These are phyloP conservation scores for Aspergillus phoenicis DNA, from an alignment of 2,329 filamentous ascomycete genomes.

Conservation along the genomic window DNA sequence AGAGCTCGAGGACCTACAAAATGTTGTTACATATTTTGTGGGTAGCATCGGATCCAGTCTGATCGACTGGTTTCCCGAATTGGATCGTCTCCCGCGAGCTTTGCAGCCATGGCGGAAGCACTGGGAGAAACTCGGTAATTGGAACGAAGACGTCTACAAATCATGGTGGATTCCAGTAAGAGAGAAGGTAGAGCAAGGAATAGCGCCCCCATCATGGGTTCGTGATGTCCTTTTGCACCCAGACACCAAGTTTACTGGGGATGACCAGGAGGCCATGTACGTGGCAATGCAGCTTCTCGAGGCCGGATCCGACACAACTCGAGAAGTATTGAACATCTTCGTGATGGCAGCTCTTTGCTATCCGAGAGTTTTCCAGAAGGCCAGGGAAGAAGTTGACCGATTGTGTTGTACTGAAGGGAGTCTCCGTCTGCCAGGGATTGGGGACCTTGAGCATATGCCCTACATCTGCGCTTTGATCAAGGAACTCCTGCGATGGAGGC, in stretches of 20 bases:
- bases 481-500: constrained; percentile 34
- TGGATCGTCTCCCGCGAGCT: constrained; percentile 32
- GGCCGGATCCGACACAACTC: constrained; percentile 50
- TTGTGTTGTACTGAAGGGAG: background rate
- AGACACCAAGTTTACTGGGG: constrained; percentile 33
- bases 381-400: constrained; percentile 19
- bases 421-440: constrained; percentile 23
- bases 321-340: constrained; percentile 40
- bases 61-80: constrained; percentile 44
- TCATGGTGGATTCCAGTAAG: constrained; percentile 39
- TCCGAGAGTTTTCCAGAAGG: constrained; percentile 27
- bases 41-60: constrained; percentile 38
- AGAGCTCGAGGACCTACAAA: constrained; percentile 43
- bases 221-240: constrained; percentile 37
- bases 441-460: constrained; percentile 28
- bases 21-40: constrained; percentile 40
- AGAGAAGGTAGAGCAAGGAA: constrained; percentile 28
- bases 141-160: constrained; percentile 38
- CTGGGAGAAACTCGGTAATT: constrained; percentile 39
- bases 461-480: constrained; percentile 33
- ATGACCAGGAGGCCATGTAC: constrained; percentile 46
- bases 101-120: constrained; percentile 31
- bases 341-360: constrained; percentile 31
- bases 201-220: constrained; percentile 39
- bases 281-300: constrained; percentile 44